phyloP scores from a whole-genome alignment of 2,329 filamentous ascomycete genomes.

The Fusarium sp. region DNA sequence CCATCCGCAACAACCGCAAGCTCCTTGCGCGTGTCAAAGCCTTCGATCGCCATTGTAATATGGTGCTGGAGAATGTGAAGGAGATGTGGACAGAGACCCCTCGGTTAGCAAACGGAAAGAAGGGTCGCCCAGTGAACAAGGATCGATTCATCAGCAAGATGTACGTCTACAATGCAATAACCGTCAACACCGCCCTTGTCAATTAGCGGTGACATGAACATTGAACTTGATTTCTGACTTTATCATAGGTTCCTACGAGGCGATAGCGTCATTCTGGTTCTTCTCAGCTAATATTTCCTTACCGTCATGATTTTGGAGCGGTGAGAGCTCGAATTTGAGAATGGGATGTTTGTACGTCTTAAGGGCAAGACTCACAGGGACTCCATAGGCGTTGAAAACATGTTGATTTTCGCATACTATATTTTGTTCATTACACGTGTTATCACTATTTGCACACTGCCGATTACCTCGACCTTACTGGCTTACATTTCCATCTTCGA shows the following conservation, averaged over 20 bases:
- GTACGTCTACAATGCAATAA: constrained; percentile 62
- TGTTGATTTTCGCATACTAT: constrained; percentile 39
- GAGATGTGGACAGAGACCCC: constrained; percentile 99
- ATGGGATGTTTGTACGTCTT: constrained; percentile 47
- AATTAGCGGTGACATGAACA: constrained; percentile 22
- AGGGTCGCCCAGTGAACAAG: constrained; percentile 93
- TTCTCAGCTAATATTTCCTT: constrained; percentile 71
- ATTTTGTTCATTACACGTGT: constrained; percentile 11
- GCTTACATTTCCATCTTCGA: neutral
- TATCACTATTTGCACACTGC: constrained; percentile 10
- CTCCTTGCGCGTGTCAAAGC: constrained; percentile 97
- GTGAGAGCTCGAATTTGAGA: constrained; percentile 41
- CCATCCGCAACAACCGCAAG: constrained; percentile 98
- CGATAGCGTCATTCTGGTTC: constrained; percentile 87
- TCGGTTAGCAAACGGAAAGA: constrained; percentile 83
- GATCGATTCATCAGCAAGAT: constrained; percentile 98
- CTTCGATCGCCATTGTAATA: constrained; percentile 99
- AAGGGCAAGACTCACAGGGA: constrained; percentile 48
- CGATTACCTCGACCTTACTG: neutral
- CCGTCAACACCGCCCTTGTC: neutral
- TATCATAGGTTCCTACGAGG: constrained; percentile 81
- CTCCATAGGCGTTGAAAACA: constrained; percentile 56
- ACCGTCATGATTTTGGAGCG: constrained; percentile 27
- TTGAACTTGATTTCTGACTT: constrained; percentile 33
- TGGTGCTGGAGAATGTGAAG: constrained; percentile 93